A percentile compares a stretch with the other conserved stretches of the same genome.
phyloP scores from a whole-genome alignment of 495 filamentous ascomycete genomes.

The Cercophora scortea region DNA sequence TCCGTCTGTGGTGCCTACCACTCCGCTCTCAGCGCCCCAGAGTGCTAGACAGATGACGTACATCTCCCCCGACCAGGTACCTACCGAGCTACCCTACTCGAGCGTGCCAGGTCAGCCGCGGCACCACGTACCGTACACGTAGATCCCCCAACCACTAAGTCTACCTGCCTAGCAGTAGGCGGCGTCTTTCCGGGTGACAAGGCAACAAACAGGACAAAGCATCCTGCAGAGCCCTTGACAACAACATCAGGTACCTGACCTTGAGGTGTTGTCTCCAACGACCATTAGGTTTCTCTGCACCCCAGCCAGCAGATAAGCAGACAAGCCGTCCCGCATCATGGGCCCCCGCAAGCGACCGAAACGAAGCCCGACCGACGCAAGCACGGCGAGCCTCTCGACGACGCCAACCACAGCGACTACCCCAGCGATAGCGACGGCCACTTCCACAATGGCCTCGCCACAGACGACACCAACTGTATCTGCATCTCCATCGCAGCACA shows the following conservation, averaged over 20 bases:
- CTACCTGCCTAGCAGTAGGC: too few species aligned
- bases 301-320: neutral
- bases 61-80: too few species aligned
- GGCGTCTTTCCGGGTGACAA: neutral
- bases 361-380: slow-evolving; percentile 44
- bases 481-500: too few species aligned
- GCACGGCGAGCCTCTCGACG: slow-evolving; percentile 15
- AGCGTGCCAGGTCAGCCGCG: too few species aligned
- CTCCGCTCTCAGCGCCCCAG: too few species aligned
- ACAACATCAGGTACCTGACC: too few species aligned
- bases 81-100: too few species aligned
- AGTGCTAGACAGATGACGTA: too few species aligned
- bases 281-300: neutral
- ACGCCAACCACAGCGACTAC: neutral
- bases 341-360: slow-evolving; percentile 58
- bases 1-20: too few species aligned
- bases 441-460: neutral
- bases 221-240: neutral
- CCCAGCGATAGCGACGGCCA: slow-evolving; percentile 1
- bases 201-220: neutral
- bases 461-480: neutral
- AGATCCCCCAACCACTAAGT: too few species aligned
- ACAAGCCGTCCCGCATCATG: slow-evolving; percentile 25
- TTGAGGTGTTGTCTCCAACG: too few species aligned
- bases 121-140: too few species aligned